Percentiles rank a stretch among this genome's conserved stretches.
Evolutionary conservation across 805 yeast genomes (phyloP).

Genomic region (Candida cerambycidarum): DNA sequence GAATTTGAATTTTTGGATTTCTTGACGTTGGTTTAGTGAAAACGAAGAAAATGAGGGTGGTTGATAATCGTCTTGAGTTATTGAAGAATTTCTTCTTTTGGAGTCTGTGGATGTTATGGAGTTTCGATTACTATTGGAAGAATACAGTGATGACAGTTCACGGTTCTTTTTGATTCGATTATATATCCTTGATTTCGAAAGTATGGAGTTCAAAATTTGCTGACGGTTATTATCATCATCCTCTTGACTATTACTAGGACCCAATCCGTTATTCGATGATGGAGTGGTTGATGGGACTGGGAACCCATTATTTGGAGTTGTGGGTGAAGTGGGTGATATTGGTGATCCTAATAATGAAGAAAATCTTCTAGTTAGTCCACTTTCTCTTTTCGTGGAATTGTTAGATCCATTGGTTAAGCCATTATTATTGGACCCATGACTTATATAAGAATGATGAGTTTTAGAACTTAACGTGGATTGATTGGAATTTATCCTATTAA

Average conservation of each 20-base stretch:
- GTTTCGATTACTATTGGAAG: conserved; percentile 23
- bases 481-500: conserved; percentile 14
- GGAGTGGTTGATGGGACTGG: background rate
- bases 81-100: conserved; percentile 14
- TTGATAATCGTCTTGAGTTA: conserved; percentile 11
- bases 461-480: conserved; percentile 15
- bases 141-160: conserved; percentile 32
- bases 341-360: conserved; percentile 16
- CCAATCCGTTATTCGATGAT: background rate
- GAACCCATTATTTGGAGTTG: background rate
- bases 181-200: conserved; percentile 36
- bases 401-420: conserved; percentile 2
- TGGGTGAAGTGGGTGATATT: conserved; percentile 3
- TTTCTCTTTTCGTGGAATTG: conserved; percentile 11
- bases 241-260: conserved; percentile 2
- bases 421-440: conserved; percentile 9
- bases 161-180: conserved; percentile 36
- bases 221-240: conserved; percentile 12
- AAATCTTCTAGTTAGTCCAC: conserved; percentile 17
- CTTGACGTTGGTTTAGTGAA: conserved; percentile 23
- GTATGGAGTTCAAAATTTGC: conserved; percentile 15
- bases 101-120: conserved; percentile 24
- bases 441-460: conserved; percentile 13
- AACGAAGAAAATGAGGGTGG: conserved; percentile 14
- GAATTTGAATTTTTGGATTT: conserved; percentile 31